Base-by-base conservation (phyloP, 2,329 filamentous ascomycete species). In the Nigrospora osmanthi region DNA sequence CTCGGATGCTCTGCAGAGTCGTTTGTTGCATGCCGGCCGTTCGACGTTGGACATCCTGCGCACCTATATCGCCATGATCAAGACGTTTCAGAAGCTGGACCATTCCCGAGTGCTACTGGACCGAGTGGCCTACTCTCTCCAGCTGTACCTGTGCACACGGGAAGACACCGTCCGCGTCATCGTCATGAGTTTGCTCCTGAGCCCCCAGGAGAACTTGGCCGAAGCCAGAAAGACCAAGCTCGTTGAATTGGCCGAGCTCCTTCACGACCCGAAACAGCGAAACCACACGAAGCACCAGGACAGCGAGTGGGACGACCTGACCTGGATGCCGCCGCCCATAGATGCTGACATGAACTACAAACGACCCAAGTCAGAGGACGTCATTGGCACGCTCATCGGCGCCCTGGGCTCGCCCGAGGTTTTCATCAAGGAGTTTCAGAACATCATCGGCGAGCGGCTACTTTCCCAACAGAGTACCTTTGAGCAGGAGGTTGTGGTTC, bases 341-440 rank as follows among this genome's bases (percentile, higher is more conserved):
- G 93, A 98, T 60, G 93, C 93, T 2, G 89, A 89, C 11, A 85
- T 89, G 40, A 88, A 96, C 59, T 96, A 95, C 69, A 89, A 87
- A 58, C 85, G 89, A 47, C 87, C 88, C 11, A 94, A 87, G 61
- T 87, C 82, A 37, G 87, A 90, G 51, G 93, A 98, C 63, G 85
- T 97, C 12, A 89, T 97, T 46, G 89, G 89, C 43, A 95, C 89
- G 43, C 72, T 98, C 37, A 87, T 97, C 53, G 85, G 82, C 47
- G 80, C 95, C 0, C 87, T 95, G 53, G 91, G 95, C 12, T 85
- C 86, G 15, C 88, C 90, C 53, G 91, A 96, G 42, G 78, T 85
- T 38, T 97, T 97, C 59, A 93, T 96, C 64, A 94, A 89, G 54
- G 91, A 97, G 61, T 85, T 98, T 50, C 89, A 95, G 58, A 81